A percentile compares a stretch with the other conserved stretches of the same genome.
Evolutionary conservation across 2,329 filamentous ascomycete species (phyloP).

Genomic region (Colletotrichum scovillei): DNA sequence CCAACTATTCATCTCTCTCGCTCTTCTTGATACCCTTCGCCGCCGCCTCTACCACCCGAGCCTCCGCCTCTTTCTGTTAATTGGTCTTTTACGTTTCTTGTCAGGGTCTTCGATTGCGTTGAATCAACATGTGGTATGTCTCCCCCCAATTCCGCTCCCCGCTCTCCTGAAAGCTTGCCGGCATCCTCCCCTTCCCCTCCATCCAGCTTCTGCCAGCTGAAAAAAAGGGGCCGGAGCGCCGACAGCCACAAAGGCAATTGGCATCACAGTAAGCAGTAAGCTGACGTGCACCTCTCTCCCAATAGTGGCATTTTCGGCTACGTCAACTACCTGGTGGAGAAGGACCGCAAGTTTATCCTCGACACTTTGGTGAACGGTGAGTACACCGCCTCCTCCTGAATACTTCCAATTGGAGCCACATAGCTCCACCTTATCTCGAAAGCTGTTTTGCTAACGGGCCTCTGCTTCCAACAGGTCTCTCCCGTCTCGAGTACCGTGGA

Average conservation of each 20-base stretch:
- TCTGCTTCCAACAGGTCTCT: slow-evolving; percentile 74
- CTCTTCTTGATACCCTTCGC: slow-evolving; percentile 36
- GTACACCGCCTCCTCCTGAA: slow-evolving; percentile 47
- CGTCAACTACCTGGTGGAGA: slow-evolving; percentile 99
- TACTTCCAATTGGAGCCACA: slow-evolving; percentile 9
- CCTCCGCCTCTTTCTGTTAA: slow-evolving; percentile 14
- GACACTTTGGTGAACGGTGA: slow-evolving; percentile 95
- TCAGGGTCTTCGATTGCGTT: slow-evolving; percentile 30
- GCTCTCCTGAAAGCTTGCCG: slow-evolving; percentile 24
- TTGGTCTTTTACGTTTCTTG: slow-evolving; percentile 31
- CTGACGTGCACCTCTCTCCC: slow-evolving; percentile 33
- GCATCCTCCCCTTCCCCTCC: slow-evolving; percentile 9
- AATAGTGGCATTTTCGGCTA: slow-evolving; percentile 94
- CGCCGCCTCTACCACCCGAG: not conserved
- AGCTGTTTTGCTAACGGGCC: slow-evolving; percentile 43
- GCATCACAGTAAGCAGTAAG: slow-evolving; percentile 36
- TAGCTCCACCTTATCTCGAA: slow-evolving; percentile 24
- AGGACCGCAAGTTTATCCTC: slow-evolving; percentile 96
- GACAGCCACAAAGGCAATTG: slow-evolving; percentile 12
- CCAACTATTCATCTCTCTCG: slow-evolving; percentile 34
- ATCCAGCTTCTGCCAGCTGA: slow-evolving; percentile 11
- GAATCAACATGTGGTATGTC: slow-evolving; percentile 40
- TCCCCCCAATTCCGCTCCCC: slow-evolving; percentile 18
- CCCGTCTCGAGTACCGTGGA: slow-evolving; percentile 96
- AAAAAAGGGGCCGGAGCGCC: not conserved